A percentile compares a stretch with the other conserved stretches of the same genome.
phyloP scores from a whole-genome alignment of 495 filamentous ascomycete genomes.

The Lasiosphaeriaceae sp. region DNA sequence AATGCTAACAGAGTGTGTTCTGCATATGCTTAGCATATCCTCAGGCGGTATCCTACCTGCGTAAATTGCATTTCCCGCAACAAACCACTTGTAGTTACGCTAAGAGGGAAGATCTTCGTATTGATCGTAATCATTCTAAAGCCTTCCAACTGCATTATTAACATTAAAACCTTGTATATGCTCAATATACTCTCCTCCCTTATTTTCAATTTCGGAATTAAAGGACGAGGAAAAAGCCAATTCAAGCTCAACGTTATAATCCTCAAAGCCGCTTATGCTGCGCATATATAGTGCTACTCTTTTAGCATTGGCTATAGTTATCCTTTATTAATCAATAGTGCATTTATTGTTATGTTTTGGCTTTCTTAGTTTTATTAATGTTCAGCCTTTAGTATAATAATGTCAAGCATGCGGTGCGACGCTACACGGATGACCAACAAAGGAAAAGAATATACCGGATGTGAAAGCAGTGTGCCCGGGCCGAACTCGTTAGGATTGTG shows the following conservation, averaged over 20 bases:
- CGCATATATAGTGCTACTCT: background rate
- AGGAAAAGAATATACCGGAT: too few relatives aligned
- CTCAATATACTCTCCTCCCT: too few relatives aligned
- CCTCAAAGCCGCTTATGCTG: background rate
- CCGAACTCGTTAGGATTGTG: too few relatives aligned
- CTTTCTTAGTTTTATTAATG: background rate
- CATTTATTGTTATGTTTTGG: background rate
- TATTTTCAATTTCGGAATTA: too few relatives aligned
- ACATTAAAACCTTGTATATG: too few relatives aligned
- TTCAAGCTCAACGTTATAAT: background rate
- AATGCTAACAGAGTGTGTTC: background rate
- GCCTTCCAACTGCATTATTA: too few relatives aligned
- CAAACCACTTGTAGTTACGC: background rate
- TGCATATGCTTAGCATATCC: background rate
- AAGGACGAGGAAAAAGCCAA: background rate
- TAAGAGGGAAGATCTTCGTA: too few relatives aligned
- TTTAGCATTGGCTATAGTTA: background rate
- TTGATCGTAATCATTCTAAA: too few relatives aligned
- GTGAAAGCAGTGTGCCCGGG: too few relatives aligned
- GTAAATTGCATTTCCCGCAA: background rate
- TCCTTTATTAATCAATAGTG: background rate
- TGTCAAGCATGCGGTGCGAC: background rate
- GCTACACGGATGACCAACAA: too few relatives aligned
- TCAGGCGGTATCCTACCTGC: background rate
- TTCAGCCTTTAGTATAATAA: background rate